Evolutionary conservation across 306 rosid species (phyloP).

Genomic region (Cicer pinnatifidum): DNA sequence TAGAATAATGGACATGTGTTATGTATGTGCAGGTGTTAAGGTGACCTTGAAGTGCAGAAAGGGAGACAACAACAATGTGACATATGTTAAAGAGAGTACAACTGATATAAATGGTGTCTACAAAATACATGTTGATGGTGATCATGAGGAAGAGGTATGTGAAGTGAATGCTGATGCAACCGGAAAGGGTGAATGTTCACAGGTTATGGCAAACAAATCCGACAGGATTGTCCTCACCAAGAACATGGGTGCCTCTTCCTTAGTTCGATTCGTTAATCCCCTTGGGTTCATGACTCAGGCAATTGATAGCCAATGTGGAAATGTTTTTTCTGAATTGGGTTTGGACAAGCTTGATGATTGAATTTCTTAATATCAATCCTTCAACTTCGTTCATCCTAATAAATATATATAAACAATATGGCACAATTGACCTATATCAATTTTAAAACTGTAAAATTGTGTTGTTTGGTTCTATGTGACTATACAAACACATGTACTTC

Average conservation of each 20-base stretch:
- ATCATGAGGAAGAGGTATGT: constrained; percentile 56
- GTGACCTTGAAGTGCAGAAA: constrained; percentile 44
- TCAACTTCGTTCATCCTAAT: background rate
- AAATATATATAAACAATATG: background rate
- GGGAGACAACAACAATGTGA: background rate
- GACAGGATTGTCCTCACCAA: constrained; percentile 50
- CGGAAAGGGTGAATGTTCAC: background rate
- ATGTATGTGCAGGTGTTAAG: constrained; percentile 42
- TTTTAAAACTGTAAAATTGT: background rate
- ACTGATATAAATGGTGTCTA: constrained; percentile 47
- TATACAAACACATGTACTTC: background rate
- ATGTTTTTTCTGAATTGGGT: constrained; percentile 47
- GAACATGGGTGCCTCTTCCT: constrained; percentile 51
- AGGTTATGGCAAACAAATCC: background rate
- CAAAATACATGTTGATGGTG: constrained; percentile 30
- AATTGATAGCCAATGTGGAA: constrained; percentile 29
- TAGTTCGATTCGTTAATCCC: constrained; percentile 51
- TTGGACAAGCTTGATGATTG: constrained; percentile 27
- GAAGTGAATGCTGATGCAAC: constrained; percentile 27
- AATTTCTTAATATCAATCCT: background rate
- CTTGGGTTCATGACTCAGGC: constrained; percentile 60
- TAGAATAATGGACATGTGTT: too few species aligned
- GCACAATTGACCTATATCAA: background rate
- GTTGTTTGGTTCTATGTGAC: constrained; percentile 3
- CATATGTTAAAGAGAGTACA: background rate